Evolutionary conservation across 441 rosid species (phyloP).

Genomic region (Eutrema salsugineum): DNA sequence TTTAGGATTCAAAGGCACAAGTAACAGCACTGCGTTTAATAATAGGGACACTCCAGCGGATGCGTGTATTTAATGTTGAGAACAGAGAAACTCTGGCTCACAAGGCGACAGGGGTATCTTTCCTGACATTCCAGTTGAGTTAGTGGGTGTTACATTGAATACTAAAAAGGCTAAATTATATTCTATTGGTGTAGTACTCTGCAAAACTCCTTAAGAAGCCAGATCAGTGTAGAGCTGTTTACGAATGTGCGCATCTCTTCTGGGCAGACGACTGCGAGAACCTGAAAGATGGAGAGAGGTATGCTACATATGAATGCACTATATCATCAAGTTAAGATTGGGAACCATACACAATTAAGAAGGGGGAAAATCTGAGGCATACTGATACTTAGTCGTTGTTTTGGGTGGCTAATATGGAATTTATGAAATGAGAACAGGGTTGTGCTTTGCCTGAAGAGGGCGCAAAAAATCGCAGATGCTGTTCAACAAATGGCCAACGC

Average conservation of each 20-base stretch:
- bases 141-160: neutral
- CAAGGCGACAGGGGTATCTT: constrained; percentile 95
- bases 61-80: constrained; percentile 91
- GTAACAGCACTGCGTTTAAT: constrained; percentile 86
- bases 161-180: neutral
- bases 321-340: neutral
- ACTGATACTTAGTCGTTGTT: neutral
- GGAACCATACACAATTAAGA: neutral
- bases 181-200: constrained; percentile 69
- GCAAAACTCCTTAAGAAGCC: constrained; percentile 97
- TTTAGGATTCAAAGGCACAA: constrained; percentile 95
- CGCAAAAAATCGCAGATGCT: constrained; percentile 86
- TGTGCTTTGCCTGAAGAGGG: constrained; percentile 82
- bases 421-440: constrained; percentile 51
- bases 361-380: neutral
- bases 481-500: constrained; percentile 86
- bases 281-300: constrained; percentile 98
- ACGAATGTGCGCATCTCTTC: constrained; percentile 90
- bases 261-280: constrained; percentile 89
- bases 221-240: constrained; percentile 98
- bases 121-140: constrained; percentile 8
- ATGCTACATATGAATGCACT: constrained; percentile 8
- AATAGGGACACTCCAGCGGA: constrained; percentile 95
- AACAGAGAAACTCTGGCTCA: constrained; percentile 91
- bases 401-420: neutral